Base-by-base conservation (phyloP, 2,329 filamentous ascomycete species). In the Colletotrichum cereale region DNA sequence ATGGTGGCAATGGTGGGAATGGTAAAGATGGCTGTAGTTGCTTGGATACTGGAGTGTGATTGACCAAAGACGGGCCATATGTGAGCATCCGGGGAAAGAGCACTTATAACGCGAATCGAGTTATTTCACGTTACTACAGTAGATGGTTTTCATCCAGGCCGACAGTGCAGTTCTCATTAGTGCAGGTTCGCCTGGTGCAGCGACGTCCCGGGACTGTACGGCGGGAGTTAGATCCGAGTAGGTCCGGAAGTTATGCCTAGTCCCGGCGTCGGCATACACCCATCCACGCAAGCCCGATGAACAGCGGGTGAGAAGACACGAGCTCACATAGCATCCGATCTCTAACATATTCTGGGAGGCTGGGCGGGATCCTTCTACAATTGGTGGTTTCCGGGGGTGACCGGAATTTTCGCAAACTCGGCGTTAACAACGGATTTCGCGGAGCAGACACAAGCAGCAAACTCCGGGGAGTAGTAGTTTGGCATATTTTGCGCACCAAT, bases 231-330 rank as follows among this genome's bases (percentile, higher is more conserved):
- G 40, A 65, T 58, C 61, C 66, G 61, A 65, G 50, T 57, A 61
- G 66, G 61, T 52, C 52, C 61, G 66, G 61, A 68, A 36, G 34
- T 68, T 68, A 65, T 2, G 52, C 5, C 21, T 10, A 31, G 40
- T 26, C n/a, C 34, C 11, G 36, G 26, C n/a, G 31, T 62, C 44
- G n/a, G n/a, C 29, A 47, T 8, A 8, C 5, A 24, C 18, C 11
- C 4, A 10, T n/a, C 52, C n/a, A 34, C n/a, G 52, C 21, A 36
- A 36, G 12, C 5, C 4, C 31, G 21, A 14, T 31, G 21, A 36
- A n/a, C 11, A 4, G 14, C 2, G n/a, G 40, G 12, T 16, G 53
- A 50, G 50, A 55, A 34, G 50, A 34, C 6, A 18, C 29, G 10
- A 34, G 50, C 50, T 34, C 18, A 34, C 10, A 55, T 3, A n/a